phyloP scores from a whole-genome alignment of 179 eudicot species.

The Silene vulgaris region DNA sequence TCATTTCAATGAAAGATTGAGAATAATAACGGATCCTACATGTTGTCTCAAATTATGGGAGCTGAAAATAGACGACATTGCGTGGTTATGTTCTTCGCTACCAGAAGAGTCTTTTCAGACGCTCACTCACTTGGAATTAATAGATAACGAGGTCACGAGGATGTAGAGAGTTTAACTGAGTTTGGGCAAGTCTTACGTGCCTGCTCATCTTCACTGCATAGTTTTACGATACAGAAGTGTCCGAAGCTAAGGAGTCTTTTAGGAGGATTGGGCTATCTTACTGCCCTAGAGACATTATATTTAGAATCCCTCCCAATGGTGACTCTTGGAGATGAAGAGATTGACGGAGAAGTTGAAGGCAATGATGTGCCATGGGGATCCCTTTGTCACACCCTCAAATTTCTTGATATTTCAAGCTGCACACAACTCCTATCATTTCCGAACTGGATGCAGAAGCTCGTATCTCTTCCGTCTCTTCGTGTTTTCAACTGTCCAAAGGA shows the following conservation, averaged over 20 bases:
- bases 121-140: background rate
- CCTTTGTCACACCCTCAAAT: constrained; percentile 17
- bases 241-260: constrained; percentile 11
- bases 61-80: background rate
- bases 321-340: background rate
- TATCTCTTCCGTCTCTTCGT: constrained; percentile 5
- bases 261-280: constrained; percentile 15
- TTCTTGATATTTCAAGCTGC: background rate
- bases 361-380: constrained; percentile 12
- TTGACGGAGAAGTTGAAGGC: background rate
- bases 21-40: background rate
- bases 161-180: constrained; percentile 6
- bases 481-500: background rate
- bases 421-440: constrained; percentile 2
- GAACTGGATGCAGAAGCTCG: constrained; percentile 36
- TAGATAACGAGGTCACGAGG: too few species aligned
- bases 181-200: constrained; percentile 1
- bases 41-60: background rate
- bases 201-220: constrained; percentile 19
- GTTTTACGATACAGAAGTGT: background rate
- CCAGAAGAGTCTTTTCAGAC: background rate
- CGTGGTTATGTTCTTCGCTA: background rate
- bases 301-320: background rate
- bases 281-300: constrained; percentile 16
- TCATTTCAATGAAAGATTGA: background rate